Conservation (phyloP, 2,329 filamentous ascomycete genomes). For the Colletotrichum lindemuthianum region DNA sequence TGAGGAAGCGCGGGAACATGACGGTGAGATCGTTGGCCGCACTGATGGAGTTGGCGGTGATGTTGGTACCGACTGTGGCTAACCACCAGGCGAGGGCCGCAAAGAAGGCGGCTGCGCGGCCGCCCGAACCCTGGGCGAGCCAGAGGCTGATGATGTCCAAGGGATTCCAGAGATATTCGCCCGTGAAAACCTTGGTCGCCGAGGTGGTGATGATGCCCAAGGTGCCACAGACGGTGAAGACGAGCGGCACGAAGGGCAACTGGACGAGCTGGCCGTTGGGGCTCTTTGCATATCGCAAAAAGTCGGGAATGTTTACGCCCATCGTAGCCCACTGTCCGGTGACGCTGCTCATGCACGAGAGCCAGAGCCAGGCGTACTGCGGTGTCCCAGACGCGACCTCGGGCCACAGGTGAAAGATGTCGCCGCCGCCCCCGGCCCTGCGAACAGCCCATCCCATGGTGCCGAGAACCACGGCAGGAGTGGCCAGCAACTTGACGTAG, state of each 20-base stretch:
- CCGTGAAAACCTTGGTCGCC: conserved; percentile 57
- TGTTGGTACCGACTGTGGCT: conserved; percentile 65
- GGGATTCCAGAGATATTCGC: conserved; percentile 58
- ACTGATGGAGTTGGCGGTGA: conserved; percentile 65
- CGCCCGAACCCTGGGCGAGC: conserved; percentile 54
- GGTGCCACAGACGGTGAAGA: conserved; percentile 55
- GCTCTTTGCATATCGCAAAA: conserved; percentile 47
- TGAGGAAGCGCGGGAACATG: conserved; percentile 62
- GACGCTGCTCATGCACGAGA: conserved; percentile 34
- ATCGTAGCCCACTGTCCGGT: conserved; percentile 44
- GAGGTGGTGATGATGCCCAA: conserved; percentile 66
- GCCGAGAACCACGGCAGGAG: conserved; percentile 33
- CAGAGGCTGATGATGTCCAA: conserved; percentile 57
- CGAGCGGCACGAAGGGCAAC: conserved; percentile 55
- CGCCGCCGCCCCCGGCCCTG: conserved; percentile 36
- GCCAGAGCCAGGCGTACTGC: conserved; percentile 33
- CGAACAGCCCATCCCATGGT: conserved; percentile 37
- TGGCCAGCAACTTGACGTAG: conserved; percentile 55
- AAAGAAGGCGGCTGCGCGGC: conserved; percentile 55
- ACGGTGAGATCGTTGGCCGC: conserved; percentile 66
- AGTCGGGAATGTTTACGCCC: conserved; percentile 57
- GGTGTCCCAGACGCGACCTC: conserved; percentile 24
- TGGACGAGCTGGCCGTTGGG: conserved; percentile 37
- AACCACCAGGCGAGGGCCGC: conserved; percentile 63
- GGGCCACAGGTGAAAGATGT: conserved; percentile 35